A percentile compares a stretch with the other conserved stretches of the same genome.
Conservation (phyloP, 1,139 yeast genomes). For the Sugiyamaella grinbergsii region DNA sequence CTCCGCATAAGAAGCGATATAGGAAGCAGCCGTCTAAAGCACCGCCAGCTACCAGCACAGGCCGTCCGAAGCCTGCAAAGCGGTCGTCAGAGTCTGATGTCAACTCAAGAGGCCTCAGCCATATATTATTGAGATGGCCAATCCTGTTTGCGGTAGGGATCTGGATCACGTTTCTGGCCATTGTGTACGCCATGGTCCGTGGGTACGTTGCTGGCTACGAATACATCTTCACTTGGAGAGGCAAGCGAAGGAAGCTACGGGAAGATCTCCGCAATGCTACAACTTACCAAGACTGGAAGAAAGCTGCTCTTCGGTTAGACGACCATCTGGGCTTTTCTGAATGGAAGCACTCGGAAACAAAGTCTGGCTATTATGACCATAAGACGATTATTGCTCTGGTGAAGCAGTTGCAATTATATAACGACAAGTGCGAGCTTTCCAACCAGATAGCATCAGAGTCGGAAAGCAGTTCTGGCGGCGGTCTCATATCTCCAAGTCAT, state of each 20-base stretch:
- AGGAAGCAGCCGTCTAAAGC: not conserved
- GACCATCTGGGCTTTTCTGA: constrained; percentile 57
- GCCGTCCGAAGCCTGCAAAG: not conserved
- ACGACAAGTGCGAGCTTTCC: constrained; percentile 30
- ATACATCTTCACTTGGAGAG: constrained; percentile 54
- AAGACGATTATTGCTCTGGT: constrained; percentile 57
- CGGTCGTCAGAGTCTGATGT: constrained; percentile 19
- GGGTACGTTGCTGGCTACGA: constrained; percentile 68
- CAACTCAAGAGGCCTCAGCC: constrained; percentile 47
- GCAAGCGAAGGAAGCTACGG: constrained; percentile 55
- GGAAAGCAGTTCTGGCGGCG: not conserved
- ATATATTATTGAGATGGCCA: constrained; percentile 66
- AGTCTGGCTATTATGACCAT: constrained; percentile 70
- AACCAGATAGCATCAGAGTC: not conserved
- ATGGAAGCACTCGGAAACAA: constrained; percentile 61
- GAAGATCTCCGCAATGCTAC: constrained; percentile 52
- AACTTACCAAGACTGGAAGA: constrained; percentile 63
- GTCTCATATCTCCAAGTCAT: not conserved
- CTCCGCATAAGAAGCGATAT: constrained; percentile 24
- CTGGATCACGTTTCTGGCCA: constrained; percentile 58
- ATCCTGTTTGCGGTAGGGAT: constrained; percentile 52
- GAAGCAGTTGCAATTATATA: constrained; percentile 46
- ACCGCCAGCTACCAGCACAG: not conserved
- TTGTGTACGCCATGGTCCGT: constrained; percentile 56
- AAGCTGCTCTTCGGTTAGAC: constrained; percentile 61